These are phyloP conservation scores for Kwoniella europaea DNA, from an alignment of 768 basidiomycete species.

Conservation along the genomic window DNA sequence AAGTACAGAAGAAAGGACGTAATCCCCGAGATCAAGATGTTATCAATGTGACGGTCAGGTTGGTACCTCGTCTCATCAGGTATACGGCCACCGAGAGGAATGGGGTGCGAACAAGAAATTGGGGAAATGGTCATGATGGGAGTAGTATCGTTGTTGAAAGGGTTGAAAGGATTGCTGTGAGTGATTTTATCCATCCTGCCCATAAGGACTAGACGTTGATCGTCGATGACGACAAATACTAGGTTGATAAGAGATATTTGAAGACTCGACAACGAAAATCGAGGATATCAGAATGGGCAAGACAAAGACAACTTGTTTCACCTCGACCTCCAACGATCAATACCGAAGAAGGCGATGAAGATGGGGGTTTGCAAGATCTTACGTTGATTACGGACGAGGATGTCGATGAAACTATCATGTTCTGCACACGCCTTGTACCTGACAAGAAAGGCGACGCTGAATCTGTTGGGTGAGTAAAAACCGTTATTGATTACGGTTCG, in stretches of 20 bases:
- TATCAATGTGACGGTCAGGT: constrained; percentile 54
- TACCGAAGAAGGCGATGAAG: neutral
- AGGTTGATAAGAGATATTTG: constrained; percentile 23
- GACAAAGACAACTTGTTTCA: constrained; percentile 15
- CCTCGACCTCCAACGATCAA: neutral
- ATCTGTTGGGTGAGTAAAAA: neutral
- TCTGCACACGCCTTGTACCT: neutral
- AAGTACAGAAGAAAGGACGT: neutral
- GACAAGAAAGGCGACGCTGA: neutral
- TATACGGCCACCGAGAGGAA: constrained; percentile 58
- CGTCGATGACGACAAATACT: too few relatives aligned
- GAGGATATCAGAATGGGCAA: constrained; percentile 21
- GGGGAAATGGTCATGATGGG: constrained; percentile 62
- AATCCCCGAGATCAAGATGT: constrained; percentile 24
- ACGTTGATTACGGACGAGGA: neutral
- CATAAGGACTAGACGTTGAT: too few relatives aligned
- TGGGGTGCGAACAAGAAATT: constrained; percentile 58
- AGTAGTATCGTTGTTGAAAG: constrained; percentile 58
- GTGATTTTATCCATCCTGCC: neutral
- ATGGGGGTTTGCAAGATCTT: neutral
- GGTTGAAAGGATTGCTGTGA: constrained; percentile 54
- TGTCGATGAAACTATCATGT: constrained; percentile 6
- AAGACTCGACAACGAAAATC: constrained; percentile 15
- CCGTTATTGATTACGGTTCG: too few relatives aligned
- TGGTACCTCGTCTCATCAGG: constrained; percentile 58